phyloP scores from a whole-genome alignment of 2,329 filamentous ascomycete genomes.

The Fusarium tanahbumbuense region DNA sequence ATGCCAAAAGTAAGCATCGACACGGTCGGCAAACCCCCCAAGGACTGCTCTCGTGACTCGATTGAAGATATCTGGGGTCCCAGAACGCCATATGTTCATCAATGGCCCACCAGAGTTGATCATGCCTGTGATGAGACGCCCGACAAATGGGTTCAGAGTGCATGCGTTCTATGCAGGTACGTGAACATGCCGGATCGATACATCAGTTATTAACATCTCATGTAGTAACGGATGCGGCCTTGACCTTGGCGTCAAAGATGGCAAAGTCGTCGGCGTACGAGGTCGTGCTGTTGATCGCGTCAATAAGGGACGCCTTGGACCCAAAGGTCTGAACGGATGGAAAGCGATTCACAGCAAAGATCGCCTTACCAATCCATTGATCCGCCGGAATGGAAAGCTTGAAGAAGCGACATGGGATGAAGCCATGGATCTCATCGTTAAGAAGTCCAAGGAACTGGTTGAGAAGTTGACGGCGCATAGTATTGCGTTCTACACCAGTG shows the following conservation, averaged over 20 bases:
- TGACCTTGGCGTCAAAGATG: not conserved
- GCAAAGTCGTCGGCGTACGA: not conserved
- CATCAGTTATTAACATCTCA: not conserved
- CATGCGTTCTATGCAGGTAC: slow-evolving; percentile 3
- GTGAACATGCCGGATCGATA: no score
- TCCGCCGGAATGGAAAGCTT: not conserved
- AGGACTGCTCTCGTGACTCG: not conserved
- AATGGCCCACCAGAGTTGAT: slow-evolving; percentile 7
- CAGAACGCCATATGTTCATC: not conserved
- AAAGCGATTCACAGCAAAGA: not conserved
- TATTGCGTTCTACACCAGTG: slow-evolving; percentile 1
- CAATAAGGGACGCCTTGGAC: not conserved
- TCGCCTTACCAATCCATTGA: not conserved
- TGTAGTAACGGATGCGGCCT: not conserved
- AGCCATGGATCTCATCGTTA: not conserved
- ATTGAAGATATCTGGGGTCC: slow-evolving; percentile 6
- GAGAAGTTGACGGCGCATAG: not conserved
- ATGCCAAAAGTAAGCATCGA: no score
- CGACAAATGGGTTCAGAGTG: not conserved
- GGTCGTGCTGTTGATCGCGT: not conserved
- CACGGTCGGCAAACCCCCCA: not conserved
- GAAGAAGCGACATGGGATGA: slow-evolving; percentile 1
- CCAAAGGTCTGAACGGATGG: not conserved
- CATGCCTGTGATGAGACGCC: not conserved
- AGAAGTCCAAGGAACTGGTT: not conserved